Conservation (phyloP, 306 rosid species). For the Heteromeles arbutifolia region DNA sequence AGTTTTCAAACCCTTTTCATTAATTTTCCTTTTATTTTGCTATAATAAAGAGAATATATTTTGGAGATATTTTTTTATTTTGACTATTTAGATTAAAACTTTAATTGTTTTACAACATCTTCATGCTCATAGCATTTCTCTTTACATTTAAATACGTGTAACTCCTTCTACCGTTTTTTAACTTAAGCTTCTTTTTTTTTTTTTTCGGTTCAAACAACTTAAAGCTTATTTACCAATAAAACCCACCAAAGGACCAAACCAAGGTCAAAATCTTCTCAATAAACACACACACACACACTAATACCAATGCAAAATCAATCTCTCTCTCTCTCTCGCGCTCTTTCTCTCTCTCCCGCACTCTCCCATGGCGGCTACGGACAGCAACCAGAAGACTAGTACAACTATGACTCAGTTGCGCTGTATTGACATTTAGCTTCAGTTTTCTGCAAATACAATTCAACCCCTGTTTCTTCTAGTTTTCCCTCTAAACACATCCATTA, state of each 20-base stretch:
- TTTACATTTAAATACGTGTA: constrained; percentile 5
- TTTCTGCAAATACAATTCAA: constrained; percentile 6
- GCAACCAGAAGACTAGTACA: constrained; percentile 12
- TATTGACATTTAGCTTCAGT: constrained; percentile 20
- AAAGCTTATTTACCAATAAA: background rate
- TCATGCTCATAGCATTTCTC: too few species aligned
- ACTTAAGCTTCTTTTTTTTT: too few species aligned
- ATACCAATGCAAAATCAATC: constrained; percentile 38
- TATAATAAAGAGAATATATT: too few species aligned
- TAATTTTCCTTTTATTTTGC: too few species aligned
- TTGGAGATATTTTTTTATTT: too few species aligned
- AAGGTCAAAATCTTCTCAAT: constrained; percentile 38
- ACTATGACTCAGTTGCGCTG: constrained; percentile 15
- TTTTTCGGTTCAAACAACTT: background rate
- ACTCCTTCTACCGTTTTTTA: constrained; percentile 13
- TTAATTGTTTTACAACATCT: too few species aligned
- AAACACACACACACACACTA: constrained; percentile 20
- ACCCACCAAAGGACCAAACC: background rate
- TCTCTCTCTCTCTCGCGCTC: background rate
- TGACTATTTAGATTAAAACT: too few species aligned
- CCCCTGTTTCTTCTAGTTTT: background rate
- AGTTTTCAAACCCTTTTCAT: too few species aligned
- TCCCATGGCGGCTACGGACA: constrained; percentile 48
- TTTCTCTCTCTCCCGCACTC: background rate
- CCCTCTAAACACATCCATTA: constrained; percentile 16